Percentiles rank a stretch among this genome's conserved stretches.
Evolutionary conservation across 1,284 basidiomycete genomes (phyloP).

Genomic region (Papiliotrema fonsecae): DNA sequence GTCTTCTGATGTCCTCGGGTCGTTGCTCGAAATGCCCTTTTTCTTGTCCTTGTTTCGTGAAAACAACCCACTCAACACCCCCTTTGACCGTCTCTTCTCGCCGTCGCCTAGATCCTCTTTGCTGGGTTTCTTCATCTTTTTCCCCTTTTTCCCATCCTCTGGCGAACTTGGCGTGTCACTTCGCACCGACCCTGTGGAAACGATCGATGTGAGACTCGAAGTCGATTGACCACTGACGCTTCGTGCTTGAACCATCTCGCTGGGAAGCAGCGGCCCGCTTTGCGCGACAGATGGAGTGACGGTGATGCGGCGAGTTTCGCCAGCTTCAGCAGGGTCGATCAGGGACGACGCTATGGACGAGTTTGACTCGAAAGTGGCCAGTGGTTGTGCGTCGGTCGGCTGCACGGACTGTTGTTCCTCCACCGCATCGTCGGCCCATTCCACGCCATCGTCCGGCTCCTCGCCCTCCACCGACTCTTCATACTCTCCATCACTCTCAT

Average conservation of each 20-base stretch:
- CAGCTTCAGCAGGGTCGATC: conserved; percentile 35
- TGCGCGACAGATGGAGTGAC: conserved; percentile 69
- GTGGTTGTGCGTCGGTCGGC: conserved; percentile 22
- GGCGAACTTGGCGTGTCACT: conserved; percentile 21
- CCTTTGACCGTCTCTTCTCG: conserved; percentile 34
- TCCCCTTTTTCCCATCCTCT: conserved; percentile 24
- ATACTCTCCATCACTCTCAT: conserved; percentile 53
- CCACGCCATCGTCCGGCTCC: conserved; percentile 51
- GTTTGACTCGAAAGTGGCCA: conserved; percentile 27
- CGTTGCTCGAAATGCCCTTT: conserved; percentile 52
- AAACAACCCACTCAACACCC: conserved; percentile 63
- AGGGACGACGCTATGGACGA: conserved; percentile 16
- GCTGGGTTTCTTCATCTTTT: conserved; percentile 24
- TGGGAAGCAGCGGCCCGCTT: conserved; percentile 51
- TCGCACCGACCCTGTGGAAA: conserved; percentile 15
- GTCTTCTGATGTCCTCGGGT: conserved; percentile 32
- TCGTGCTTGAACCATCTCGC: conserved; percentile 32
- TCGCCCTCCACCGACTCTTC: conserved; percentile 44
- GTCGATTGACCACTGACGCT: conserved; percentile 31
- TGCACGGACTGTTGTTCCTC: conserved; percentile 30
- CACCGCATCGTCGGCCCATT: conserved; percentile 50
- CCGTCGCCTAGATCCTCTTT: conserved; percentile 28
- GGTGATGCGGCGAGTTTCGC: conserved; percentile 66
- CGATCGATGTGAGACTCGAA: conserved; percentile 19
- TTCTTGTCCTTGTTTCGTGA: conserved; percentile 64